Conservation (phyloP, 371 early-diverging fungal genomes). For the Lichtheimia corymbifera region DNA sequence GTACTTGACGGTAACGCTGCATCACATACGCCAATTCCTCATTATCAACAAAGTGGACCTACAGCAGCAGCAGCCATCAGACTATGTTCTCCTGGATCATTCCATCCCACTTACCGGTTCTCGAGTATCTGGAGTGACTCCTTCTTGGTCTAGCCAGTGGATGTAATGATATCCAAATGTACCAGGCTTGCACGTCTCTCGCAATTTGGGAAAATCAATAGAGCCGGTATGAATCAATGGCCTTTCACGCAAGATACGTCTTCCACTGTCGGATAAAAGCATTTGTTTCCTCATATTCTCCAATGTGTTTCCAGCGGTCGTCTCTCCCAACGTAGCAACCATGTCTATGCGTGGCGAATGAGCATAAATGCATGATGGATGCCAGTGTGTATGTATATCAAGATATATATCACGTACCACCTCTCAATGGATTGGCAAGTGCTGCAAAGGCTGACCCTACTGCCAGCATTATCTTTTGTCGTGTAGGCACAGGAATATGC, state of each 20-base stretch:
- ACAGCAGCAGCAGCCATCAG: neutral
- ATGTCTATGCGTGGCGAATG: conserved; percentile 60
- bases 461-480: conserved; percentile 67
- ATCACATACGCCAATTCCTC: conserved; percentile 93
- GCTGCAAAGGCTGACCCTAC: conserved; percentile 79
- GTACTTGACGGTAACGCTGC: conserved; percentile 87
- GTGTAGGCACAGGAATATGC: conserved; percentile 55
- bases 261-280: conserved; percentile 74
- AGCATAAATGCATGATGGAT: too few relatives aligned
- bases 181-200: conserved; percentile 61
- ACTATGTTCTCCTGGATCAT: neutral
- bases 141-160: conserved; percentile 75
- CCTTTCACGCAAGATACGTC: conserved; percentile 80
- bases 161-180: conserved; percentile 90
- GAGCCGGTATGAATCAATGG: conserved; percentile 72
- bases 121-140: conserved; percentile 85
- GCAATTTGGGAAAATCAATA: conserved; percentile 66
- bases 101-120: conserved; percentile 55
- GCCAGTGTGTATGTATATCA: neutral
- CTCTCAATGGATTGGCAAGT: conserved; percentile 74
- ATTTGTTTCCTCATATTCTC: conserved; percentile 75
- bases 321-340: conserved; percentile 92
- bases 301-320: conserved; percentile 73
- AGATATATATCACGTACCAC: conserved; percentile 56
- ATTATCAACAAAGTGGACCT: conserved; percentile 85